These are phyloP conservation scores for Hemisphaericaspora lyxosophila DNA, from an alignment of 1,139 yeast species.

Conservation along the genomic window DNA sequence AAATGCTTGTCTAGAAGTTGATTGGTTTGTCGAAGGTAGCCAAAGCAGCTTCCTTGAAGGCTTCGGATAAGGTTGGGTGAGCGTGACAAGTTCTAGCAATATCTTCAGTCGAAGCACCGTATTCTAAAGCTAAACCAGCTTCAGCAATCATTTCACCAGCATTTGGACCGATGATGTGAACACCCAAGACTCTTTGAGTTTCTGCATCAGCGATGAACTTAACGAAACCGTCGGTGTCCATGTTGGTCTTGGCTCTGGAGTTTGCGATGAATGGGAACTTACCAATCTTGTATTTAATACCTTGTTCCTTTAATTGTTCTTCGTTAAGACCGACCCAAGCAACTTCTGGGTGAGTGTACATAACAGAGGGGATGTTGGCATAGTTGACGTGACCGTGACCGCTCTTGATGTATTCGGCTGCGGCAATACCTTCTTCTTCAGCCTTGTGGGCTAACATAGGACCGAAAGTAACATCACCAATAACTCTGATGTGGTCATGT, in stretches of 20 bases:
- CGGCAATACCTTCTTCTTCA: conserved; percentile 99
- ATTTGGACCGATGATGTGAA: conserved; percentile 95
- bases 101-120: conserved; percentile 98
- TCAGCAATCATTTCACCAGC: conserved; percentile 99
- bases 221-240: conserved; percentile 96
- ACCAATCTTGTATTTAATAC: conserved; percentile 89
- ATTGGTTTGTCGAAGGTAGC: conserved; percentile 89
- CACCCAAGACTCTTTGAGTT: conserved; percentile 94
- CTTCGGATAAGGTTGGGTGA: conserved; percentile 97
- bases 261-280: conserved; percentile 98
- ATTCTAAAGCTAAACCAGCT: conserved; percentile 95
- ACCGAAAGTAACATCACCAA: conserved; percentile 98
- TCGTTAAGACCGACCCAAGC: conserved; percentile 99
- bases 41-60: conserved; percentile 97
- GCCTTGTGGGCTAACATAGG: conserved; percentile 99
- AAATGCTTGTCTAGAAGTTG: conserved; percentile 54
- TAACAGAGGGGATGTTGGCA: conserved; percentile 95
- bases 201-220: conserved; percentile 95
- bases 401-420: conserved; percentile 86
- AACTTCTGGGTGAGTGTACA: conserved; percentile 99
- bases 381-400: conserved; percentile 99
- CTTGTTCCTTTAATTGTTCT: conserved; percentile 92
- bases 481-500: conserved; percentile 89
- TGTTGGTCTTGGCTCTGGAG: conserved; percentile 98
- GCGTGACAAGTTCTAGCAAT: conserved; percentile 97